phyloP scores from a whole-genome alignment of 805 yeast species.

The Schwanniomyces yamadae region DNA sequence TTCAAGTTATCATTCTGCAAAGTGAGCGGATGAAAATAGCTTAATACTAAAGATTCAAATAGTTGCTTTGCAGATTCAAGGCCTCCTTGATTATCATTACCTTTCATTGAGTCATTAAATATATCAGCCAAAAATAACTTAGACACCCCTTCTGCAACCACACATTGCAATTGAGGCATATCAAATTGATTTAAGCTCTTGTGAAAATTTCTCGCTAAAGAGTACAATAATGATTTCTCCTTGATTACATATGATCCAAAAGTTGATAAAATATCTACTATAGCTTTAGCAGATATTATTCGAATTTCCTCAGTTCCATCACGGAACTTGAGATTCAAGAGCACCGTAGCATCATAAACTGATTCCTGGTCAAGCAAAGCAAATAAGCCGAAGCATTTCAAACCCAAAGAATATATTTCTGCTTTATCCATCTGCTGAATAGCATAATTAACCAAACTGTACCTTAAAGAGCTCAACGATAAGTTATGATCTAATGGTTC shows the following conservation, averaged over 20 bases:
- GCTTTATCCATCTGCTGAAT: conserved; percentile 49
- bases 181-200: conserved; percentile 57
- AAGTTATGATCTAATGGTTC: conserved; percentile 64
- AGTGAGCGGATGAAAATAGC: conserved; percentile 73
- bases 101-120: conserved; percentile 58
- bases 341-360: conserved; percentile 62
- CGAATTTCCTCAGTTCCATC: conserved; percentile 64
- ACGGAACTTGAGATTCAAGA: conserved; percentile 69
- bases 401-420: conserved; percentile 61
- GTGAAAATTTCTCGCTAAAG: conserved; percentile 68
- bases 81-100: conserved; percentile 15
- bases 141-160: conserved; percentile 83
- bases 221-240: conserved; percentile 55
- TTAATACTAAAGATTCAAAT: conserved; percentile 65
- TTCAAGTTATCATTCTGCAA: conserved; percentile 61
- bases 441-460: conserved; percentile 78
- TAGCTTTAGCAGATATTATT: conserved; percentile 61
- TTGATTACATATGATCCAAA: conserved; percentile 65
- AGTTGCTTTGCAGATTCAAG: conserved; percentile 39
- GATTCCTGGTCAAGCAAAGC: conserved; percentile 62
- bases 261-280: conserved; percentile 74
- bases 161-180: conserved; percentile 67
- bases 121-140: conserved; percentile 79
- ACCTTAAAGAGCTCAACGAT: conserved; percentile 66
- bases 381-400: conserved; percentile 75